Conservation (phyloP, 148 eudicot species). For the Rhododendron simsii region DNA sequence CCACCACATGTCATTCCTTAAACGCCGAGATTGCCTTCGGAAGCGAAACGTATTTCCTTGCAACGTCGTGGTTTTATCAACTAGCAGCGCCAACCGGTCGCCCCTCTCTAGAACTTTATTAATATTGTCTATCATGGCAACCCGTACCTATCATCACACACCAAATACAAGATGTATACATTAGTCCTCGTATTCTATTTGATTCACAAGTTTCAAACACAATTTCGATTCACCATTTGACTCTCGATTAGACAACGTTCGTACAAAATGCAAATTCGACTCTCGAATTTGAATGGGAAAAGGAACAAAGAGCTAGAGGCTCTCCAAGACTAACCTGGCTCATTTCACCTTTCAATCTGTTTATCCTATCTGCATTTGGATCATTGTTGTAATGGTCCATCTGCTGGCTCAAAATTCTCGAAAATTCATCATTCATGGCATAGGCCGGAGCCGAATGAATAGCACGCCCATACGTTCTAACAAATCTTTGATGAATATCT, state of each 20-base stretch:
- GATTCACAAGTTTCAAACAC: background rate
- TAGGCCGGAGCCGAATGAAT: conserved; percentile 78
- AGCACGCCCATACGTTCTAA: conserved; percentile 79
- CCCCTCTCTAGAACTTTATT: conserved; percentile 96
- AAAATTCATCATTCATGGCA: conserved; percentile 94
- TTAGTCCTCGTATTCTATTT: background rate
- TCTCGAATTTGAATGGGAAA: background rate
- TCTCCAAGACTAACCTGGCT: conserved; percentile 52
- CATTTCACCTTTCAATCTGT: conserved; percentile 94
- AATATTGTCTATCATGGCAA: conserved; percentile 91
- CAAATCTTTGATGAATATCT: conserved; percentile 91
- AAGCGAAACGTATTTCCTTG: conserved; percentile 88
- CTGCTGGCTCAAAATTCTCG: conserved; percentile 87
- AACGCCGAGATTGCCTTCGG: conserved; percentile 85
- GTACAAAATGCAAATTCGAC: background rate
- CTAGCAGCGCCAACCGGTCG: conserved; percentile 82
- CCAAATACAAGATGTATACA: background rate
- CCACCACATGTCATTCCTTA: conserved; percentile 91
- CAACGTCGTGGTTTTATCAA: conserved; percentile 77
- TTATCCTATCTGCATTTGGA: conserved; percentile 84
- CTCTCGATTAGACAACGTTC: background rate
- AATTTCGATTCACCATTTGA: background rate
- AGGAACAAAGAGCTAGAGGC: background rate
- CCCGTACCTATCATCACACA: conserved; percentile 53
- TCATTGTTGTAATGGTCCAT: conserved; percentile 87